These are phyloP conservation scores for Wickerhamiella siamensis DNA, from an alignment of 805 yeast species.

Conservation along the genomic window DNA sequence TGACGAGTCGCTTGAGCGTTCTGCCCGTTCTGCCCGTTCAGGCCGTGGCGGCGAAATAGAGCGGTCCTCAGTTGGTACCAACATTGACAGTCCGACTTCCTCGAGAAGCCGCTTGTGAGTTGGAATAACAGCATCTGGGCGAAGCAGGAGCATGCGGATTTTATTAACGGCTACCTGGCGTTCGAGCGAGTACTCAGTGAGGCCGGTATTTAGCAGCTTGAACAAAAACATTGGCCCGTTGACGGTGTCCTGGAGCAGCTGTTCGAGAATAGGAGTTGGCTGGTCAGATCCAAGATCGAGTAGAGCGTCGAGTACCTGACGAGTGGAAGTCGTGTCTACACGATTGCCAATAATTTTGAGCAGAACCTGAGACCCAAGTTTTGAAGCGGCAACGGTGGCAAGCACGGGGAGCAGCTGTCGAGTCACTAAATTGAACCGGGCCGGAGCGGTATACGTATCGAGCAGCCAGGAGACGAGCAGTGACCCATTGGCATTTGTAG, in stretches of 20 bases:
- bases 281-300: conserved; percentile 30
- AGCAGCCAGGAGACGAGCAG: conserved; percentile 84
- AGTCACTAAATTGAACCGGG: conserved; percentile 53
- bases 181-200: conserved; percentile 36
- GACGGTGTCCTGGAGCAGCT: conserved; percentile 45
- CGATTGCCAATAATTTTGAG: conserved; percentile 61
- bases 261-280: conserved; percentile 36
- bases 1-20: neutral
- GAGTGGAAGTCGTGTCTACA: conserved; percentile 47
- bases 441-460: conserved; percentile 48
- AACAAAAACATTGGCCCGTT: conserved; percentile 68
- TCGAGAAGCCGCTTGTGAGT: conserved; percentile 79
- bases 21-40: neutral
- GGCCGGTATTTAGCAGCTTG: conserved; percentile 63
- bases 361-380: conserved; percentile 70
- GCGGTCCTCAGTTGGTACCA: neutral
- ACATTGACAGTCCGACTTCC: conserved; percentile 59
- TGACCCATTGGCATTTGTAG: conserved; percentile 76
- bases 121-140: conserved; percentile 34
- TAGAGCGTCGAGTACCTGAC: conserved; percentile 45
- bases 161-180: conserved; percentile 46
- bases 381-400: conserved; percentile 56
- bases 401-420: conserved; percentile 48
- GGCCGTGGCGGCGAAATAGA: conserved; percentile 1
- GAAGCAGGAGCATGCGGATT: conserved; percentile 48